A percentile compares a stretch with the other conserved stretches of the same genome.
Evolutionary conservation across 2,329 filamentous ascomycete genomes (phyloP).

Genomic region (Hysterium pulicare): DNA sequence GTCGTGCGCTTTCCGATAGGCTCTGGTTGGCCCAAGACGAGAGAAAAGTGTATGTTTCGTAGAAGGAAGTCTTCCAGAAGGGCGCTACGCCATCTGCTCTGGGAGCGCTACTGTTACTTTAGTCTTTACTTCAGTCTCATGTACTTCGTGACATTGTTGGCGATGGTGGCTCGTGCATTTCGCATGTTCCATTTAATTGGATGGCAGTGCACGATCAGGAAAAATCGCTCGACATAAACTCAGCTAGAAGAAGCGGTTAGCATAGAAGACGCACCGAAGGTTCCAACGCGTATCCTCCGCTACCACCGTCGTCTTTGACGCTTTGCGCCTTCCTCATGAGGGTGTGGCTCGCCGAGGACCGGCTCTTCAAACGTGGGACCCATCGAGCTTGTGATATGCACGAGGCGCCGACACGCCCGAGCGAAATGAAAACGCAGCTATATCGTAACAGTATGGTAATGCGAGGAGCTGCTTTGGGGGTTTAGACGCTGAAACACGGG

Average conservation of each 20-base stretch:
- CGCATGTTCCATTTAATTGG: constrained; percentile 17
- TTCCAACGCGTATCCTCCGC: not conserved
- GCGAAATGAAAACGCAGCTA: not conserved
- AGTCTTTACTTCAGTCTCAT: not conserved
- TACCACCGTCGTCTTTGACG: not conserved
- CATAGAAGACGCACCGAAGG: not conserved
- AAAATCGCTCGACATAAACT: not conserved
- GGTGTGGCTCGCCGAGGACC: not conserved
- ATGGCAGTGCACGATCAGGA: not conserved
- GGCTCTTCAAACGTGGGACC: not conserved
- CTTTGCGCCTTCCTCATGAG: not conserved
- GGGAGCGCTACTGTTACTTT: no score
- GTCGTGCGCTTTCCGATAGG: no score
- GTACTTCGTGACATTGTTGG: constrained; percentile 7
- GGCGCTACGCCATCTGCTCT: no score
- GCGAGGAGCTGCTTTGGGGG: not conserved
- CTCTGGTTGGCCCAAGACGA: no score
- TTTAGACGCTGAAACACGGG: not conserved
- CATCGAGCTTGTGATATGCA: not conserved
- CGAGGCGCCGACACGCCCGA: not conserved
- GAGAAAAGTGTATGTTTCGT: no score
- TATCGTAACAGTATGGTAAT: constrained; percentile 1
- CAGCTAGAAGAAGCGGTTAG: not conserved
- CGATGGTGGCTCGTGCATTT: constrained; percentile 4
- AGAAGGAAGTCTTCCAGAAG: no score